phyloP scores from a whole-genome alignment of 805 yeast genomes.

The Starmerella kuoi region DNA sequence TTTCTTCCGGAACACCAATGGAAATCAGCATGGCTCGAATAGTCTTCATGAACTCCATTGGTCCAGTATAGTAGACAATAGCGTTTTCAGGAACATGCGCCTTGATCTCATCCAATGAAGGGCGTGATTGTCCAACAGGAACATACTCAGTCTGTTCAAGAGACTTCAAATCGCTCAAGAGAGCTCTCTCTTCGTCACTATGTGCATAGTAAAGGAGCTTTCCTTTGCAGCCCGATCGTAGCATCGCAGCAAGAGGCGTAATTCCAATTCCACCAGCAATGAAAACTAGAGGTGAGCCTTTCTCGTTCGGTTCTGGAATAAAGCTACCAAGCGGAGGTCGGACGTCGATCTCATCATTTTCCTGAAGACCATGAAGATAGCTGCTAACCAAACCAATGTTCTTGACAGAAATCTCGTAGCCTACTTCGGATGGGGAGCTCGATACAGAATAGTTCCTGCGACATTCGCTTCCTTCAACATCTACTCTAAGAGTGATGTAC shows the following conservation, averaged over 20 bases:
- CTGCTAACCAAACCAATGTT: slow-evolving; percentile 26
- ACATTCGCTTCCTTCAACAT: slow-evolving; percentile 31
- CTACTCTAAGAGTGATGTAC: slow-evolving; percentile 32
- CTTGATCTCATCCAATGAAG: slow-evolving; percentile 10
- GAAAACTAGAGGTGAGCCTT: slow-evolving; percentile 31
- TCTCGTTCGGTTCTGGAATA: slow-evolving; percentile 1
- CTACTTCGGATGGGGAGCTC: slow-evolving; percentile 28
- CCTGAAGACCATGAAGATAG: slow-evolving; percentile 42
- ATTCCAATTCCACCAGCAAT: slow-evolving; percentile 57
- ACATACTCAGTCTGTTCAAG: slow-evolving; percentile 10
- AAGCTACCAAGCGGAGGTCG: slow-evolving; percentile 53
- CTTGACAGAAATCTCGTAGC: slow-evolving; percentile 47
- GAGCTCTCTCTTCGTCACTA: slow-evolving; percentile 21
- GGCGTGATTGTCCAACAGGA: slow-evolving; percentile 1
- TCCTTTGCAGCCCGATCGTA: slow-evolving; percentile 27
- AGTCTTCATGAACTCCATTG: slow-evolving; percentile 20
- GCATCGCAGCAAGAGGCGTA: slow-evolving; percentile 49
- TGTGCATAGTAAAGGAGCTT: slow-evolving; percentile 31
- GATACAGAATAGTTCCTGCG: slow-evolving; percentile 54
- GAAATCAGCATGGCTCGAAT: slow-evolving; percentile 7
- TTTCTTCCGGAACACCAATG: slow-evolving; percentile 11
- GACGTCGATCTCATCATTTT: slow-evolving; percentile 39
- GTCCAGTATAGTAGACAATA: slow-evolving; percentile 20
- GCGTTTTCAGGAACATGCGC: slow-evolving; percentile 1
- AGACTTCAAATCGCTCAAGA: slow-evolving; percentile 13